phyloP scores from a whole-genome alignment of 1,139 yeast genomes.

The Saccharomyces pastorianus region DNA sequence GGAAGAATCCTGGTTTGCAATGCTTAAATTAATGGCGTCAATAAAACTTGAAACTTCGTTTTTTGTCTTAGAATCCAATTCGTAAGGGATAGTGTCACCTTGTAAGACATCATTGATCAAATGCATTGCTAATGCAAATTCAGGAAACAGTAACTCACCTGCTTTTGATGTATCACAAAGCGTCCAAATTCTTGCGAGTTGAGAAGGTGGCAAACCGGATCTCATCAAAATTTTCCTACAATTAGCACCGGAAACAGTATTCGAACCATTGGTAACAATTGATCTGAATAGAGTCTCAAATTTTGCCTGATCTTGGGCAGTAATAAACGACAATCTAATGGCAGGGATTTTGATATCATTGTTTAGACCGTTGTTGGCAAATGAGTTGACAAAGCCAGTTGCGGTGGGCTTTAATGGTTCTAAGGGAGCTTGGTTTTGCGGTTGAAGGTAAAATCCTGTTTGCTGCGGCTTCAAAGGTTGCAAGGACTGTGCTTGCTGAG shows the following conservation, averaged over 20 bases:
- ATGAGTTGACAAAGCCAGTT: slow-evolving; percentile 33
- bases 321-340: slow-evolving; percentile 73
- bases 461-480: slow-evolving; percentile 26
- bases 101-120: slow-evolving; percentile 70
- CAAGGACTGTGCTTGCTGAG: slow-evolving; percentile 8
- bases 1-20: slow-evolving; percentile 49
- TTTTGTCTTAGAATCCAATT: slow-evolving; percentile 60
- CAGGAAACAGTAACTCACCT: slow-evolving; percentile 83
- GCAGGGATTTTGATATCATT: slow-evolving; percentile 47
- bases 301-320: slow-evolving; percentile 76
- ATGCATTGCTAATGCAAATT: slow-evolving; percentile 88
- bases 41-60: slow-evolving; percentile 84
- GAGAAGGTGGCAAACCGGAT: slow-evolving; percentile 68
- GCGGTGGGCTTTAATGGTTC: slow-evolving; percentile 32
- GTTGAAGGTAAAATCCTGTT: slow-evolving; percentile 34
- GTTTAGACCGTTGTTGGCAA: slow-evolving; percentile 34
- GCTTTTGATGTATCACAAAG: slow-evolving; percentile 80
- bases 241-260: slow-evolving; percentile 64
- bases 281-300: slow-evolving; percentile 76
- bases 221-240: slow-evolving; percentile 75
- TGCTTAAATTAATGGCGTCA: slow-evolving; percentile 75
- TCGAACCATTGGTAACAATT: slow-evolving; percentile 70
- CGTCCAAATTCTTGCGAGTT: slow-evolving; percentile 84
- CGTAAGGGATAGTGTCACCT: slow-evolving; percentile 69
- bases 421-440: slow-evolving; percentile 27